A percentile compares a stretch with the other conserved stretches of the same genome.
phyloP scores from a whole-genome alignment of 805 yeast genomes.

The Candida anglica region DNA sequence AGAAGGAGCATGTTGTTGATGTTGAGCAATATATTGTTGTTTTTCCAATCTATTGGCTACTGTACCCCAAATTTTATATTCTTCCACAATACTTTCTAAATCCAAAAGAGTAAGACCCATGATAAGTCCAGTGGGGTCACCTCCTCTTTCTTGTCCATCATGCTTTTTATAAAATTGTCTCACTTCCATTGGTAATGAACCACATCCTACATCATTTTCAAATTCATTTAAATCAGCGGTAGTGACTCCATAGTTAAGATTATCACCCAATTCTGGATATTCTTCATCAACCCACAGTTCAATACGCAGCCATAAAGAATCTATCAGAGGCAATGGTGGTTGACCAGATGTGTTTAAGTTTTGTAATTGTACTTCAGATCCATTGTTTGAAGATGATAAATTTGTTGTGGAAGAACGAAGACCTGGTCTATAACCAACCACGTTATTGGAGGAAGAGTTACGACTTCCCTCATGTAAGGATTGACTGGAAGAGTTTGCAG shows the following conservation, averaged over 20 bases:
- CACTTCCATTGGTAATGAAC: constrained; percentile 39
- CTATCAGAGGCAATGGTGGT: constrained; percentile 46
- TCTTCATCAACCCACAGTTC: constrained; percentile 42
- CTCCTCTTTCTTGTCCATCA: constrained; percentile 44
- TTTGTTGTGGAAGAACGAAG: constrained; percentile 40
- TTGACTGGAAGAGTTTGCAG: constrained; percentile 20
- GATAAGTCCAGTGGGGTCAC: constrained; percentile 41
- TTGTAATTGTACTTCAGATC: constrained; percentile 43
- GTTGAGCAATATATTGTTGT: constrained; percentile 27
- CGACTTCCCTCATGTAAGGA: constrained; percentile 18
- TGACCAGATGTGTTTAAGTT: constrained; percentile 43
- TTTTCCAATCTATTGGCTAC: constrained; percentile 38
- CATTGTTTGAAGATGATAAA: too few relatives aligned
- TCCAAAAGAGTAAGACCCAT: constrained; percentile 42
- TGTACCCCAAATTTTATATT: constrained; percentile 37
- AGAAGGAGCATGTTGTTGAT: constrained; percentile 14
- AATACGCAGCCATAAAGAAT: constrained; percentile 40
- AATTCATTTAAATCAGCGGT: constrained; percentile 44
- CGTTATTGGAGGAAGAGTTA: constrained; percentile 13
- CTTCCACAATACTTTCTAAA: constrained; percentile 39
- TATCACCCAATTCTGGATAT: constrained; percentile 43
- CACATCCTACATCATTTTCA: constrained; percentile 40
- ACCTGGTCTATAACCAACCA: constrained; percentile 37
- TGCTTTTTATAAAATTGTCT: constrained; percentile 43
- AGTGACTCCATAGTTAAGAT: constrained; percentile 40